phyloP scores from a whole-genome alignment of 441 rosid genomes.

The Jatropha multifida region DNA sequence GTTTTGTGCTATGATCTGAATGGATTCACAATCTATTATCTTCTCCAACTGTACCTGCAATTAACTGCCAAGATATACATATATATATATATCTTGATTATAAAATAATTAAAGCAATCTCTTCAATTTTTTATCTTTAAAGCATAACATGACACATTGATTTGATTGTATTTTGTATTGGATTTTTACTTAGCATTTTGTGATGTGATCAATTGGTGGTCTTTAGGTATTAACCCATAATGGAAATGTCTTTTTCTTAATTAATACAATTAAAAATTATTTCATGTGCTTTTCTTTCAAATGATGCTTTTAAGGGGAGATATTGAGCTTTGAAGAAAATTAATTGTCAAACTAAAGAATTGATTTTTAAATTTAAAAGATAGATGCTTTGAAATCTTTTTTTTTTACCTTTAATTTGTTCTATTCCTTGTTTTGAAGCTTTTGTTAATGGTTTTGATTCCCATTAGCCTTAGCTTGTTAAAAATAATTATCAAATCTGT shows the following conservation, averaged over 20 bases:
- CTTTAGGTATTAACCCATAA: neutral
- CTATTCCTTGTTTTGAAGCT: slow-evolving; percentile 8
- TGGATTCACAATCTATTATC: neutral
- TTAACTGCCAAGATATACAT: slow-evolving; percentile 8
- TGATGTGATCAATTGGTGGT: slow-evolving; percentile 7
- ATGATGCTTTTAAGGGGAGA: neutral
- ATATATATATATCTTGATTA: neutral
- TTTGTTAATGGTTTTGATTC: neutral
- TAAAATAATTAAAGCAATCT: neutral
- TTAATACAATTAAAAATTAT: neutral
- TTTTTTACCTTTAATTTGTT: slow-evolving; percentile 13
- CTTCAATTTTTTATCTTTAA: neutral
- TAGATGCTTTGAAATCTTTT: neutral
- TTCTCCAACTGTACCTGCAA: slow-evolving; percentile 8
- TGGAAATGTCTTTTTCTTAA: neutral
- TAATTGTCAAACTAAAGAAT: slow-evolving; percentile 1
- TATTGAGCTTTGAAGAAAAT: neutral
- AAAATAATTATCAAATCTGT: neutral
- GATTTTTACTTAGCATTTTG: neutral
- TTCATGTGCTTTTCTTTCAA: neutral
- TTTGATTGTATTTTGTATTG: neutral
- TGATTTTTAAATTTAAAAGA: neutral
- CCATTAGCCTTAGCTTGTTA: neutral
- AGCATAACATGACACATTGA: neutral
- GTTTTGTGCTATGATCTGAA: slow-evolving; percentile 7